Conservation (phyloP, 345 rosid species). For the Aethionema arabicum region DNA sequence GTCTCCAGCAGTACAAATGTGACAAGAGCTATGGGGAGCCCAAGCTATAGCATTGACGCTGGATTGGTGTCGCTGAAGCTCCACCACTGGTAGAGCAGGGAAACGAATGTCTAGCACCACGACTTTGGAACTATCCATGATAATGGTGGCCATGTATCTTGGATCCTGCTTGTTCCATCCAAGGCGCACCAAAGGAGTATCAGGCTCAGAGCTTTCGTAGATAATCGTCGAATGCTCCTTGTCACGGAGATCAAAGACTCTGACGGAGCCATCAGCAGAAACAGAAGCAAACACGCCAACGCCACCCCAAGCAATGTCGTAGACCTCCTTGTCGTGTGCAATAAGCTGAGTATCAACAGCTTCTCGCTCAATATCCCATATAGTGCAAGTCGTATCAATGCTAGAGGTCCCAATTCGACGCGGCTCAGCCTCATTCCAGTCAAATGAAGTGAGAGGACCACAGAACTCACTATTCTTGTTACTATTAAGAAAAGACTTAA, state of each 20-base stretch:
- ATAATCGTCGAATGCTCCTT: conserved; percentile 92
- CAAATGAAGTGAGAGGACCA: conserved; percentile 92
- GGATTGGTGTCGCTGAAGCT: conserved; percentile 87
- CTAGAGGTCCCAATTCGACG: conserved; percentile 86
- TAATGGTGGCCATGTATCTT: conserved; percentile 92
- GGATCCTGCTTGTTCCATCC: conserved; percentile 99
- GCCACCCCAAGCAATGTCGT: conserved; percentile 98
- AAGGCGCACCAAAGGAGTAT: conserved; percentile 82
- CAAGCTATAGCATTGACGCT: conserved; percentile 93
- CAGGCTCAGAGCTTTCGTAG: conserved; percentile 93
- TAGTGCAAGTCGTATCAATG: conserved; percentile 91
- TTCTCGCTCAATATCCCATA: conserved; percentile 88
- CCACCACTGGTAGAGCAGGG: conserved; percentile 89
- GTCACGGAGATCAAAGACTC: conserved; percentile 85
- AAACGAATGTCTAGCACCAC: conserved; percentile 91
- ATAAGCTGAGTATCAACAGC: conserved; percentile 92
- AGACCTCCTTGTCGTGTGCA: conserved; percentile 96
- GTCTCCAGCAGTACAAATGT: conserved; percentile 95
- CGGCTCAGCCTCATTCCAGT: conserved; percentile 98
- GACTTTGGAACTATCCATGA: conserved; percentile 93
- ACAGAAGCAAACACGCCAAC: conserved; percentile 92
- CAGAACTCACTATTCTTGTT: conserved; percentile 90
- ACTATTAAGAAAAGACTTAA: conserved; percentile 70
- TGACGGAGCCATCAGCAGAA: conserved; percentile 88
- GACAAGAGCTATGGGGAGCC: conserved; percentile 99